These are phyloP conservation scores for Petunia secreta DNA, from an alignment of 257 asterid species.

Conservation along the genomic window DNA sequence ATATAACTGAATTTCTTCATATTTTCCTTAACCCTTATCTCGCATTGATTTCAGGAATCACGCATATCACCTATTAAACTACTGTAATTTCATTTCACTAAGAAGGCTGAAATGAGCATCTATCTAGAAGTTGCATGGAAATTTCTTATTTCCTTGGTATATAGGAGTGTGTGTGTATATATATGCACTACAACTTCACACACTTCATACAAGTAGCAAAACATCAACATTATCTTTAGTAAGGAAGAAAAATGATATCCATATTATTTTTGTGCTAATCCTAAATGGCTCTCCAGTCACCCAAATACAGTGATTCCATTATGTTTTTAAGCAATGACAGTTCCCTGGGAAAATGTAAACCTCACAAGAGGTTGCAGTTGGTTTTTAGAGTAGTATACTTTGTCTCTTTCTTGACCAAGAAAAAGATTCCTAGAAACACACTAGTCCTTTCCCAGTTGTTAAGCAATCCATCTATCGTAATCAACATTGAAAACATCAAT, in stretches of 20 bases:
- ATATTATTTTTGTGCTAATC: background rate
- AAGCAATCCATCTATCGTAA: background rate
- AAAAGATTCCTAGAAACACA: background rate
- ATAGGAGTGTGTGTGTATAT: background rate
- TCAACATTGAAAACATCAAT: conserved; percentile 5
- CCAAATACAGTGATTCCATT: conserved; percentile 17
- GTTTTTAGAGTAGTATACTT: conserved; percentile 26
- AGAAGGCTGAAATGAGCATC: background rate
- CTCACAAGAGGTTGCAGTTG: conserved; percentile 22
- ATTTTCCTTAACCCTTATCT: background rate
- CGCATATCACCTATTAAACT: background rate
- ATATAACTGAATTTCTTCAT: conserved; percentile 5
- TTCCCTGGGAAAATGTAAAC: background rate
- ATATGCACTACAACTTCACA: background rate
- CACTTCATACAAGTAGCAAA: background rate
- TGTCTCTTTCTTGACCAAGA: conserved; percentile 23
- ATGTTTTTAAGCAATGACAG: conserved; percentile 14
- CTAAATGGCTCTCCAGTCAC: background rate
- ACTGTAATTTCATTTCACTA: background rate
- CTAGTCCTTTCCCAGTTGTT: conserved; percentile 13
- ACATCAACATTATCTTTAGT: background rate
- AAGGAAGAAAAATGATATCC: too few species aligned
- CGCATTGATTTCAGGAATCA: background rate
- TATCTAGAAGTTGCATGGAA: conserved; percentile 18
- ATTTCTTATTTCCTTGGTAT: background rate